Conservation (phyloP, 306 rosid species). For the Castanea mollissima region DNA sequence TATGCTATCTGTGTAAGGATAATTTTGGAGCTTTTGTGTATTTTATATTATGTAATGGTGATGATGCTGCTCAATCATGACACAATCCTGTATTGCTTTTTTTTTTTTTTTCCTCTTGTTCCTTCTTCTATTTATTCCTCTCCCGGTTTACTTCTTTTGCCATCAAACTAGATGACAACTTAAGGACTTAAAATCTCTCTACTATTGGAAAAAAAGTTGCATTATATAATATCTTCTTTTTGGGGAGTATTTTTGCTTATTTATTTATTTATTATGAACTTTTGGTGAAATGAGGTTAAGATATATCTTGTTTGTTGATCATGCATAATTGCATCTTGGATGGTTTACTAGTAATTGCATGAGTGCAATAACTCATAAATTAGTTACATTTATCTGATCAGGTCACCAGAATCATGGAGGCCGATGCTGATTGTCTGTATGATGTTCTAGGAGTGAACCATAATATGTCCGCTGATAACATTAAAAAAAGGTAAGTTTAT, state of each 20-base stretch:
- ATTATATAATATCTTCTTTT: neutral
- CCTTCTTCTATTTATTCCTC: neutral
- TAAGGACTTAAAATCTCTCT: neutral
- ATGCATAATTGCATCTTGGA: neutral
- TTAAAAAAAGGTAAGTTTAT: conserved; percentile 71
- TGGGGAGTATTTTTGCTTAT: neutral
- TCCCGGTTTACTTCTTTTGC: neutral
- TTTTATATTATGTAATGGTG: neutral
- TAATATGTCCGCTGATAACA: conserved; percentile 64
- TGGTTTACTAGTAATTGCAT: conserved; percentile 21
- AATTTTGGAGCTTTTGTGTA: neutral
- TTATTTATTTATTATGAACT: neutral
- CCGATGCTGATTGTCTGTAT: conserved; percentile 63
- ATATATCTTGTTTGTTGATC: neutral
- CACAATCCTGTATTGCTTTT: too few species aligned
- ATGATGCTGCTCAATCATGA: neutral
- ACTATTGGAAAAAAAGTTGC: neutral
- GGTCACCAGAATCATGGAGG: conserved; percentile 90
- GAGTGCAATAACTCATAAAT: conserved; percentile 11
- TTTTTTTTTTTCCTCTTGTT: neutral
- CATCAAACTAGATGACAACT: neutral
- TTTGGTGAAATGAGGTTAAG: neutral
- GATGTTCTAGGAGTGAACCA: conserved; percentile 83
- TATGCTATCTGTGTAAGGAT: neutral
- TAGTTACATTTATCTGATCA: conserved; percentile 31